These are phyloP conservation scores for Lichtheimia ramosa DNA, from an alignment of 371 early-diverging fungal genomes.

Conservation along the genomic window DNA sequence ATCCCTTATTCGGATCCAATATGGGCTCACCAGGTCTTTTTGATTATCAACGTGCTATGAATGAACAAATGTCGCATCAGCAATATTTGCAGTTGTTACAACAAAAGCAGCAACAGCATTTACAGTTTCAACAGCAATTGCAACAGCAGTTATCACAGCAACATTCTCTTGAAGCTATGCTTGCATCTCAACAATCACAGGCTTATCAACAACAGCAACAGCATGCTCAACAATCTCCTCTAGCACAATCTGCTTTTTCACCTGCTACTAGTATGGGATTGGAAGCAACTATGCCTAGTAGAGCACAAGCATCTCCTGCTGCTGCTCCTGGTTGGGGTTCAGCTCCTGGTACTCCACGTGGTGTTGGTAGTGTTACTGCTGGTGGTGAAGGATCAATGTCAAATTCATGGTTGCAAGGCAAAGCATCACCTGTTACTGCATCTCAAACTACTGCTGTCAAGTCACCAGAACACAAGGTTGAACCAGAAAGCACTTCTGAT, in stretches of 20 bases:
- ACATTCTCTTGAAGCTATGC: constrained; percentile 30
- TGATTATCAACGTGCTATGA: constrained; percentile 38
- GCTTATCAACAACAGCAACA: constrained; percentile 25
- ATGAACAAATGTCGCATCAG: constrained; percentile 40
- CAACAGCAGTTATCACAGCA: constrained; percentile 48
- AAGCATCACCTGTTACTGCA: constrained; percentile 32
- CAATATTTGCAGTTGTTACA: constrained; percentile 53
- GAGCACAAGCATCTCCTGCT: constrained; percentile 7
- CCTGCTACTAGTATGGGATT: neutral
- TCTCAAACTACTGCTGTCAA: constrained; percentile 22
- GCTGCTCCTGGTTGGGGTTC: constrained; percentile 28
- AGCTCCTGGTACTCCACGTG: constrained; percentile 44
- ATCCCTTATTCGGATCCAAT: constrained; percentile 31
- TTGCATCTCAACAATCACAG: constrained; percentile 24
- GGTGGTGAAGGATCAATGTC: neutral
- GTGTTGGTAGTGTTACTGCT: neutral
- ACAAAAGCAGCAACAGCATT: constrained; percentile 54
- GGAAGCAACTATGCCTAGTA: neutral
- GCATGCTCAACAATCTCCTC: constrained; percentile 9
- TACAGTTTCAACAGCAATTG: constrained; percentile 50
- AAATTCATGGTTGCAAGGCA: constrained; percentile 4
- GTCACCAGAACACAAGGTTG: neutral
- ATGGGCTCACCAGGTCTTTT: constrained; percentile 28
- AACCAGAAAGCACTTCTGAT: neutral
- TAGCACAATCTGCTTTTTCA: constrained; percentile 5